Conservation (phyloP, 1,284 basidiomycete genomes). For the Bjerkandera adusta region DNA sequence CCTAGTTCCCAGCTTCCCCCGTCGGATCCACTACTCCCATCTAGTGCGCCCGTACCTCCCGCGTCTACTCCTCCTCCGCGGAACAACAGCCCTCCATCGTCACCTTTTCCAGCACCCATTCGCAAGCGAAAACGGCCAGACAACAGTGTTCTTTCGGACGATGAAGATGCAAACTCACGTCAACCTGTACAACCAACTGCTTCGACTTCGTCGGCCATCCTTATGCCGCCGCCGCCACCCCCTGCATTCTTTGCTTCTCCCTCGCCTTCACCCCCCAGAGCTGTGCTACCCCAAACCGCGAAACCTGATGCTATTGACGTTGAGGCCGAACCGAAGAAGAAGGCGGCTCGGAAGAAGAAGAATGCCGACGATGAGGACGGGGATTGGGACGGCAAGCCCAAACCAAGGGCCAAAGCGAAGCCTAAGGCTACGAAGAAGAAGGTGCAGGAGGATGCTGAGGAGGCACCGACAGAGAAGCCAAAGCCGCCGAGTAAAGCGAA, state of each 20-base stretch:
- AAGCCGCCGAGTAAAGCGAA: constrained; percentile 12
- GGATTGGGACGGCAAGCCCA: constrained; percentile 23
- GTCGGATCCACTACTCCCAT: constrained; percentile 29
- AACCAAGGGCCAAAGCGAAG: constrained; percentile 19
- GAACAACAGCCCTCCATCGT: constrained; percentile 24
- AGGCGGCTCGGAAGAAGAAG: constrained; percentile 14
- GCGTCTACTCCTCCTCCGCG: constrained; percentile 10
- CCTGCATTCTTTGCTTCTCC: constrained; percentile 19
- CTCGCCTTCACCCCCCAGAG: constrained; percentile 15
- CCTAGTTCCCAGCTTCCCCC: constrained; percentile 30
- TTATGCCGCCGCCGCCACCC: constrained; percentile 9
- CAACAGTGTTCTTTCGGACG: constrained; percentile 13
- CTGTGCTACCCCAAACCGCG: too few species aligned
- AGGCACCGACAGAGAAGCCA: background rate
- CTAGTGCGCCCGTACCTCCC: constrained; percentile 18
- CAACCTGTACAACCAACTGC: background rate
- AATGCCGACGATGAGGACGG: constrained; percentile 24
- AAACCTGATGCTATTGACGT: too few species aligned
- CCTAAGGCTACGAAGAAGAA: constrained; percentile 16
- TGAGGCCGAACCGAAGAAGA: constrained; percentile 4
- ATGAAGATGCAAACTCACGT: constrained; percentile 12
- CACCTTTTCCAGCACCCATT: constrained; percentile 22
- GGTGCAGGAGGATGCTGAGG: constrained; percentile 15
- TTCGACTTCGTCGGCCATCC: background rate
- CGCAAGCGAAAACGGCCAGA: constrained; percentile 28